phyloP scores from a whole-genome alignment of 2,329 filamentous ascomycete species.

The Aspergillus amoenus region DNA sequence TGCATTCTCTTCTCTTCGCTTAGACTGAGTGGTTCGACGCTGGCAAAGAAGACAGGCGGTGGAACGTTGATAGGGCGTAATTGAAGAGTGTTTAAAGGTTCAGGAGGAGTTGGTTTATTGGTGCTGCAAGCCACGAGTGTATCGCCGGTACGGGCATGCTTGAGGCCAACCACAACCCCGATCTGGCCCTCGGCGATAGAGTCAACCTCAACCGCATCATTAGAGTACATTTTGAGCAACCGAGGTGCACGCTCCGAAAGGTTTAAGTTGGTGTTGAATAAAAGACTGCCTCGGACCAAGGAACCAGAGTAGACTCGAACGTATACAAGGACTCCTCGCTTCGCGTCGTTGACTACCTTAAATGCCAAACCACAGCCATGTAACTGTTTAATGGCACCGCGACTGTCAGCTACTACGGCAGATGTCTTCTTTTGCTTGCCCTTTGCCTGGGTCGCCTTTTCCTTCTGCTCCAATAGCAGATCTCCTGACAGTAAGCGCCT shows the following conservation, averaged over 20 bases:
- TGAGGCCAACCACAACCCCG: slow-evolving; percentile 86
- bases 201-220: slow-evolving; percentile 79
- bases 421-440: slow-evolving; percentile 45
- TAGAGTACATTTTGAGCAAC: slow-evolving; percentile 85
- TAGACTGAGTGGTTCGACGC: slow-evolving; percentile 77
- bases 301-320: slow-evolving; percentile 87
- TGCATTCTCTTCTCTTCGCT: slow-evolving; percentile 78
- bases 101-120: slow-evolving; percentile 63
- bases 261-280: slow-evolving; percentile 85
- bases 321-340: slow-evolving; percentile 84
- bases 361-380: slow-evolving; percentile 72
- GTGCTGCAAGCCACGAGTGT: slow-evolving; percentile 76
- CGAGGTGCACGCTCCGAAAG: slow-evolving; percentile 77
- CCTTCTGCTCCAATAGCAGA: slow-evolving; percentile 37
- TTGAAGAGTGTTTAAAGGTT: slow-evolving; percentile 71
- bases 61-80: slow-evolving; percentile 86
- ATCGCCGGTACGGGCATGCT: slow-evolving; percentile 89
- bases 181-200: slow-evolving; percentile 85
- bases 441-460: slow-evolving; percentile 34
- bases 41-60: slow-evolving; percentile 94
- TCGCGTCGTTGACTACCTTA: slow-evolving; percentile 89
- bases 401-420: slow-evolving; percentile 47
- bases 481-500: slow-evolving; percentile 50
- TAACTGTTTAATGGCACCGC: slow-evolving; percentile 58
- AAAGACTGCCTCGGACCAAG: slow-evolving; percentile 68